Evolutionary conservation across 1,139 yeast species (phyloP).

Genomic region (Eremothecium coryli): DNA sequence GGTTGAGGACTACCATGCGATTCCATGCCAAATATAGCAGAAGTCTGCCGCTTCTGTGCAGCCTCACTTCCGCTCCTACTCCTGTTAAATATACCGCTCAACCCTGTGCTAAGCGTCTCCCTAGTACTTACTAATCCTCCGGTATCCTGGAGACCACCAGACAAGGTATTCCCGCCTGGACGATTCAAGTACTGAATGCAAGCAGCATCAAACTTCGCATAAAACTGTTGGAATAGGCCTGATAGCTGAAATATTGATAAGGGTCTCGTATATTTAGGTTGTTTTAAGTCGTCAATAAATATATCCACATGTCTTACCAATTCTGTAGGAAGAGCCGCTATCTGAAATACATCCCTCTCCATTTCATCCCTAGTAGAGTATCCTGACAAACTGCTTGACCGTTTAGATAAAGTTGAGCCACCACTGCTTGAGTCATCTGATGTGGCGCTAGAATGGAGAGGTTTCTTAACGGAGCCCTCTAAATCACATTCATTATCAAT

Average conservation of each 20-base stretch:
- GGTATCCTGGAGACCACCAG: conserved; percentile 6
- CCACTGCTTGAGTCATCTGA: conserved; percentile 2
- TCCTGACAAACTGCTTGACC: conserved; percentile 14
- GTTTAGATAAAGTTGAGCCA: conserved; percentile 8
- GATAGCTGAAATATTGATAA: conserved; percentile 44
- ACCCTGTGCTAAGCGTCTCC: conserved; percentile 27
- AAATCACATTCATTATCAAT: conserved; percentile 23
- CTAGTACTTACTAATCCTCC: conserved; percentile 13
- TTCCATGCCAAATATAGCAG: conserved; percentile 24
- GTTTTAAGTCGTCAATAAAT: conserved; percentile 43
- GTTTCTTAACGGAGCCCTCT: conserved; percentile 4
- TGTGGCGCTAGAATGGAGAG: neutral
- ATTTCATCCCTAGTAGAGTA: neutral
- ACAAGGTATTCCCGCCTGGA: conserved; percentile 5
- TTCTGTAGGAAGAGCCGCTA: conserved; percentile 30
- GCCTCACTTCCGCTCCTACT: conserved; percentile 29
- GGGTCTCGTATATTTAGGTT: conserved; percentile 48
- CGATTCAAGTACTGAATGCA: conserved; percentile 20
- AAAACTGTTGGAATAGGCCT: conserved; percentile 46
- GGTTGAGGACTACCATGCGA: conserved; percentile 19
- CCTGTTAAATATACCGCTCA: conserved; percentile 30
- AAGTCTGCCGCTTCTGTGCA: conserved; percentile 19
- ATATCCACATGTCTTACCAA: conserved; percentile 31
- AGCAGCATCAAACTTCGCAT: conserved; percentile 29
- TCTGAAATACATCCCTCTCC: conserved; percentile 1